Conservation (phyloP, 495 filamentous ascomycete species). For the Hypoxylon fuscum region DNA sequence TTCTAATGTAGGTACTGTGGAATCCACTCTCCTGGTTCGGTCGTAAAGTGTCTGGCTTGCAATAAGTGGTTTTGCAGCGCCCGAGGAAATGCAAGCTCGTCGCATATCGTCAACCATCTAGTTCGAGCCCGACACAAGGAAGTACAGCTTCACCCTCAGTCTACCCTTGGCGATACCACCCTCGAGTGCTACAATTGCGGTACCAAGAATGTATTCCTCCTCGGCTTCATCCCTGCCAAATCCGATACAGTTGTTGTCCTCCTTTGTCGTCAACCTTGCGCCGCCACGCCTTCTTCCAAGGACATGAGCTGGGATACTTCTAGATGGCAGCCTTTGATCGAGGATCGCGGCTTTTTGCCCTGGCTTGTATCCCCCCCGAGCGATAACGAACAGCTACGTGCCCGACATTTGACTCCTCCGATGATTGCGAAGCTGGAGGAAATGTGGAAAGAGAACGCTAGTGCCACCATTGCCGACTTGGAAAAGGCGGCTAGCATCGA, state of each 20-base stretch:
- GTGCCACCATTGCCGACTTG: constrained; percentile 88
- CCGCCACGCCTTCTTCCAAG: constrained; percentile 93
- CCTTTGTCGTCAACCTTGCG: constrained; percentile 95
- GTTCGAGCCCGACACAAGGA: constrained; percentile 98
- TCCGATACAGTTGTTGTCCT: constrained; percentile 98
- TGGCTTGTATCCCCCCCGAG: constrained; percentile 93
- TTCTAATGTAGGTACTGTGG: constrained; percentile 80
- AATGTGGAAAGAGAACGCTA: constrained; percentile 97
- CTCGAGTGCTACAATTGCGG: constrained; percentile 99
- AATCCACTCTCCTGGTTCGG: constrained; percentile 93
- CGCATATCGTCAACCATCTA: constrained; percentile 98
- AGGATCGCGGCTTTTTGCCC: constrained; percentile 92
- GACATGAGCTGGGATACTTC: constrained; percentile 99
- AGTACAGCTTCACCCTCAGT: constrained; percentile 93
- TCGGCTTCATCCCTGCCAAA: constrained; percentile 99
- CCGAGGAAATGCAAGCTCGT: constrained; percentile 93
- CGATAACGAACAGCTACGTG: constrained; percentile 95
- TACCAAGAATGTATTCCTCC: constrained; percentile 98
- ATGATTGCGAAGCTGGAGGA: constrained; percentile 98
- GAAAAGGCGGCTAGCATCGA: constrained; percentile 94
- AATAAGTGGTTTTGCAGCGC: constrained; percentile 99
- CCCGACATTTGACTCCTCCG: constrained; percentile 90
- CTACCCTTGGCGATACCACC: constrained; percentile 95
- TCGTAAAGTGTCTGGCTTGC: constrained; percentile 95
- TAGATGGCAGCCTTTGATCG: constrained; percentile 96